These are phyloP conservation scores for Parathielavia hyrcaniae DNA, from an alignment of 495 filamentous ascomycete genomes.

Conservation along the genomic window DNA sequence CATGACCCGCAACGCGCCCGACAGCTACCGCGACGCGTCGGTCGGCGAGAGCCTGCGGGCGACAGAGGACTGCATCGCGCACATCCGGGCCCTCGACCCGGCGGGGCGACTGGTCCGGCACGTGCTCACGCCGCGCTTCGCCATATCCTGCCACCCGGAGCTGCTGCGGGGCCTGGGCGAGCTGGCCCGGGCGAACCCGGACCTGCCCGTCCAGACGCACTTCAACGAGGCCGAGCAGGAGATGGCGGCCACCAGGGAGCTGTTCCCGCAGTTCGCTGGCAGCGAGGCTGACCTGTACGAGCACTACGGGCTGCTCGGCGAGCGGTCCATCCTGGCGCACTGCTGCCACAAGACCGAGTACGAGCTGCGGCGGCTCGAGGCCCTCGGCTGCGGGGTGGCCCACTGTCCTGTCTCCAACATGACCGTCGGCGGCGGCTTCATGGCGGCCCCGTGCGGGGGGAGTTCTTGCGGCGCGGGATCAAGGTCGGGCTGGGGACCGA, in stretches of 20 bases:
- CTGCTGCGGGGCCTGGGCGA: constrained; percentile 49
- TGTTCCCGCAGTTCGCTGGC: constrained; percentile 50
- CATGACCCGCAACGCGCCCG: constrained; percentile 56
- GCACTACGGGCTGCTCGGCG: constrained; percentile 47
- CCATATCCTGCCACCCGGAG: constrained; percentile 50
- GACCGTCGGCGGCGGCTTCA: constrained; percentile 54
- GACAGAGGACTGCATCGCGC: constrained; percentile 49
- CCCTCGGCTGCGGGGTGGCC: constrained; percentile 51
- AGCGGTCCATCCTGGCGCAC: constrained; percentile 57
- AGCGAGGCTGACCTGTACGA: constrained; percentile 54
- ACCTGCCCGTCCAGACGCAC: constrained; percentile 58
- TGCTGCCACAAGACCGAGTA: constrained; percentile 53
- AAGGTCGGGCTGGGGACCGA: constrained; percentile 65
- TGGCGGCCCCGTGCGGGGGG: constrained; percentile 56
- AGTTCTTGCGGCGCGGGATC: constrained; percentile 51
- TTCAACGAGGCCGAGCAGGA: constrained; percentile 57
- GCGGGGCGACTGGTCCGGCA: constrained; percentile 45
- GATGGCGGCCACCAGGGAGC: constrained; percentile 43
- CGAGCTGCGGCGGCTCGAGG: constrained; percentile 45
- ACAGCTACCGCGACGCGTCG: constrained; percentile 51
- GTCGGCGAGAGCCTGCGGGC: constrained; percentile 44
- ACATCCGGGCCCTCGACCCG: constrained; percentile 41
- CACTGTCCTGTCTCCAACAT: constrained; percentile 62
- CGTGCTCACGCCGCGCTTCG: constrained; percentile 60
- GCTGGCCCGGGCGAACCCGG: constrained; percentile 45